A percentile compares a stretch with the other conserved stretches of the same genome.
These are phyloP conservation scores for Aegilops longissima DNA, from an alignment of 176 grass and related monocot species.

Conservation along the genomic window DNA sequence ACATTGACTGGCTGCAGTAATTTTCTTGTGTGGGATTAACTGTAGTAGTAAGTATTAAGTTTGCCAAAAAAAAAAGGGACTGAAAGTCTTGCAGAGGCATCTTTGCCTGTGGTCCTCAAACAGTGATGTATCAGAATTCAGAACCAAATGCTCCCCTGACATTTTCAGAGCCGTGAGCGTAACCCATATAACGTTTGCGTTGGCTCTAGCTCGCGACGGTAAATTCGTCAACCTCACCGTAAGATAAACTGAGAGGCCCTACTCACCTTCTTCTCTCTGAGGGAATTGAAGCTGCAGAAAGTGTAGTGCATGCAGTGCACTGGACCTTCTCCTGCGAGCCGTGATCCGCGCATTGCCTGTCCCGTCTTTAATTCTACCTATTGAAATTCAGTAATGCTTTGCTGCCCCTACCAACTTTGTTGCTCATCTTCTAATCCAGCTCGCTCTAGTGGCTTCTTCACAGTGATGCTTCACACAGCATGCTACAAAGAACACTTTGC, in stretches of 20 bases:
- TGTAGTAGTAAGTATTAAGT: background rate
- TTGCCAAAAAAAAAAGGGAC: background rate
- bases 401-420: constrained; percentile 6
- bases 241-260: background rate
- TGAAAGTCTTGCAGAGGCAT: background rate
- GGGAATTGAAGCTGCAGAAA: constrained; percentile 11
- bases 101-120: constrained; percentile 30
- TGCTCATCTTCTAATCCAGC: background rate
- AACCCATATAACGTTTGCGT: background rate
- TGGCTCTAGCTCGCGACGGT: background rate
- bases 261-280: constrained; percentile 11
- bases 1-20: background rate
- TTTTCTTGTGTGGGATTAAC: background rate
- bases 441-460: background rate
- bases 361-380: constrained; percentile 8
- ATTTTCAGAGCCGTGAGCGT: constrained; percentile 3
- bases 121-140: background rate
- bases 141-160: constrained; percentile 24
- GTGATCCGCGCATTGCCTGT: constrained; percentile 15
- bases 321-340: background rate
- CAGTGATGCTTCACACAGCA: too few relatives aligned
- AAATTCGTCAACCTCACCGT: too few relatives aligned
- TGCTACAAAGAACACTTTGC: background rate
- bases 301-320: background rate
- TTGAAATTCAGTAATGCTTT: constrained; percentile 17